Conservation (phyloP, 345 rosid species). For the Geranium brycei region DNA sequence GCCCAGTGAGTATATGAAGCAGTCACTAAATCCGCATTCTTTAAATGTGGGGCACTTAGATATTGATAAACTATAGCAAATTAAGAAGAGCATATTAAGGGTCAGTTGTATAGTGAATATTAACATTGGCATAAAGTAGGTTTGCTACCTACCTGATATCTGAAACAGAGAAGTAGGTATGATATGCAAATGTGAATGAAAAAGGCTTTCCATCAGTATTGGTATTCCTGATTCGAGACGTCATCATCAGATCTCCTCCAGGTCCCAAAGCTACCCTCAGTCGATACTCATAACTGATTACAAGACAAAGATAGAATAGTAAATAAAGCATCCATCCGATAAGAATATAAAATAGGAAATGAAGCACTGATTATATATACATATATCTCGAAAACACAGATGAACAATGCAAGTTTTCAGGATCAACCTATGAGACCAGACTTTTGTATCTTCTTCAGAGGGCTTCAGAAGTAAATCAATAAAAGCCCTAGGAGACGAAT, state of each 20-base stretch:
- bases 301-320: not conserved
- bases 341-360: not conserved
- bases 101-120: not conserved
- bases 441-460: slow-evolving; percentile 69
- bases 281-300: slow-evolving; percentile 69
- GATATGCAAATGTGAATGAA: slow-evolving; percentile 88
- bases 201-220: slow-evolving; percentile 76
- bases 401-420: slow-evolving; percentile 6
- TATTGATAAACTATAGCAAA: not conserved
- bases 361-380: not conserved
- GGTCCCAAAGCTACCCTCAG: slow-evolving; percentile 70
- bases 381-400: not conserved
- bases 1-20: too few relatives aligned
- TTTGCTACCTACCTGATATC: slow-evolving; percentile 59
- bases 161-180: slow-evolving; percentile 88
- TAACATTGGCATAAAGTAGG: slow-evolving; percentile 1
- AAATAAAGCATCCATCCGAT: slow-evolving; percentile 1
- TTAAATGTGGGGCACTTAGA: too few relatives aligned
- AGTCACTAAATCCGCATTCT: too few relatives aligned
- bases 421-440: slow-evolving; percentile 73
- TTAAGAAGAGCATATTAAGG: not conserved
- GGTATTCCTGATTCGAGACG: slow-evolving; percentile 77
- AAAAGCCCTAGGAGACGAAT: slow-evolving; percentile 31
- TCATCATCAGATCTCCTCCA: slow-evolving; percentile 72
- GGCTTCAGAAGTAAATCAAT: slow-evolving; percentile 72